Base-by-base conservation (phyloP, 495 filamentous ascomycete species). In the Hypomontagnella monticulosa region DNA sequence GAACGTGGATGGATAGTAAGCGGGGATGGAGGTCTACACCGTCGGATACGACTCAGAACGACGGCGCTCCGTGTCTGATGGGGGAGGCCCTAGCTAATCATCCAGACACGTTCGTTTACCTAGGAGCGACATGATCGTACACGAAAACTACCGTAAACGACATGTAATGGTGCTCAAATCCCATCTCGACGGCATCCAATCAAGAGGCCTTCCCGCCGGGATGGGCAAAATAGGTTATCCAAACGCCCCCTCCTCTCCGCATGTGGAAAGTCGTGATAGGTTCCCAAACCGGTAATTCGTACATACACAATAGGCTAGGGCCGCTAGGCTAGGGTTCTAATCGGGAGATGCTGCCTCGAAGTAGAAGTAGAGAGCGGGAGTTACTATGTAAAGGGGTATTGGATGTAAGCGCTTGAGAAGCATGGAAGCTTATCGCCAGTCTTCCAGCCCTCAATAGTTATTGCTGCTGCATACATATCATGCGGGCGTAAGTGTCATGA, bases 111-210 rank as follows among this genome's bases (percentile, higher is more conserved):
- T 63, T 55, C 54, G 15, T 49, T 42, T 59, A 20, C 37, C 33
- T 9, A 38, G 50, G 20, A 63, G 48, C 41, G 49, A 58, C 55
- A 30, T 56, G 59, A 68, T 56, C 43, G 41, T 64, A 68, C 36
- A 61, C 59, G 37, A 38, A 58, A 59, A 55, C 42, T 67, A 54
- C 59, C 37, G 60, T 57, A 59, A 34, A 30, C 51, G 51, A 51
- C 32, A 61, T 59, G 44, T 61, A 59, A 52, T 63, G 60, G 50
- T 64, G 66, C 51, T 56, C 44, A 61, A 63, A 69, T 64, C 55
- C 66, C 66, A 64, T 64, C 66, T 69, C 44, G 44, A 44, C 44
- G 66, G 66, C 66, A 69, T 69, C 66, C 66, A 69, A 69, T 69
- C 66, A 69, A 53, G 54, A 60, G 50, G 49, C 56, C 47, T 54